Base-by-base conservation (phyloP, 2,329 filamentous ascomycete genomes). In the Xylaria sp. region DNA sequence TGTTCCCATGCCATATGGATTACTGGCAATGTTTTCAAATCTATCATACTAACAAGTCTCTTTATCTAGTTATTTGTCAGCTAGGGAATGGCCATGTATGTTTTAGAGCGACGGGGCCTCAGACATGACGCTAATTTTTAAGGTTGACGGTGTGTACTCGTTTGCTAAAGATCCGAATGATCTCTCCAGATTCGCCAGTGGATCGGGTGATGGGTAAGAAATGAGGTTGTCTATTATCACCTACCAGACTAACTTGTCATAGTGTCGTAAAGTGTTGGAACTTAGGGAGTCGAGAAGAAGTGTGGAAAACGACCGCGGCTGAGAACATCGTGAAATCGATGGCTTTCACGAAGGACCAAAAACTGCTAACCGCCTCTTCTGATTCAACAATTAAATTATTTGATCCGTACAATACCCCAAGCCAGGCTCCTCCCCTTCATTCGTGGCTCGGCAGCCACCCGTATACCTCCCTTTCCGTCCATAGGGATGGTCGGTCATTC, bases 291-390 rank as follows among this genome's bases (percentile, higher is more conserved):
- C 72, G 76, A 48, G 76, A 76, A 20, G 74, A 78, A 82, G 92
- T 96, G 41, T 97, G 94, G 94, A 91, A 97, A 81, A 83, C 96
- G 74, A 88, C 90, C 9, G 95, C 94, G 28, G 97, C 99, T 79
- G 93, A 97, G 75, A 97, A 97, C 75, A 91, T 98, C 54, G 93
- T 98, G 74, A 97, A 97, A 84, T 92, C 92, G 15, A 86, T 98
- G 78, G 92, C 91, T 75, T 99, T 95, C 92, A 97, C 94, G 2
- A 87, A 89, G 54, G 93, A 97, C 75, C 88, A 91, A 77, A 95
- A 94, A 78, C 85, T 98, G 15, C 84, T 98, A 56, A 95, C 93
- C 1, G 98, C 94, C 78, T 94, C 92, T 6, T 91, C 90, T 69
- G 96, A 99, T 81, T 89, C 90, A 74, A 92, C 93, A 3, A 88